Evolutionary conservation across 176 grass and related monocot species (phyloP).

Genomic region (Triticum monococcum): DNA sequence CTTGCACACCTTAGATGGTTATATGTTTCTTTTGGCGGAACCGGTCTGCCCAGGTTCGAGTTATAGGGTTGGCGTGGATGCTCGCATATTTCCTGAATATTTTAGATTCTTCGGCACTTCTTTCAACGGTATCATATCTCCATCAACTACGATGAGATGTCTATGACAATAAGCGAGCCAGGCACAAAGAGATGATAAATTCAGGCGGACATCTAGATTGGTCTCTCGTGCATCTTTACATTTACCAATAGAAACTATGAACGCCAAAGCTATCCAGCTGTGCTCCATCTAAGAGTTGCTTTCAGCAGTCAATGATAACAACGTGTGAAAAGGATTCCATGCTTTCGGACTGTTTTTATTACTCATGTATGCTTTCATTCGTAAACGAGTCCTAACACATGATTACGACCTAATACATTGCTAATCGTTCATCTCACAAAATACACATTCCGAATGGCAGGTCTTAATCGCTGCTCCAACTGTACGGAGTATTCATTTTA

Average conservation of each 20-base stretch:
- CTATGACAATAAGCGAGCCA: neutral
- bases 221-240: neutral
- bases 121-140: too few species aligned
- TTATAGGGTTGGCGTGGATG: too few species aligned
- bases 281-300: neutral
- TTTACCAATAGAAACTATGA: neutral
- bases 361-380: neutral
- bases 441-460: too few species aligned
- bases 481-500: too few species aligned
- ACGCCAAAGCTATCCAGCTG: too few species aligned
- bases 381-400: neutral
- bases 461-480: too few species aligned
- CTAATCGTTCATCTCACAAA: too few species aligned
- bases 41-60: too few species aligned
- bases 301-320: neutral
- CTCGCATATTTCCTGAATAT: too few species aligned
- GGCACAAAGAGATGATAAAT: neutral
- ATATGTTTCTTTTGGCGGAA: too few species aligned
- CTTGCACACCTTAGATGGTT: too few species aligned
- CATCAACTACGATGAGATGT: neutral
- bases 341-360: neutral
- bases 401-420: neutral
- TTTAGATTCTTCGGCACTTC: too few species aligned
- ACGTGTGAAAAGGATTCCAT: neutral
- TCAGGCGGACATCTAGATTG: neutral